phyloP scores from a whole-genome alignment of 768 basidiomycete species.

The Candolleomyces efflorescens region DNA sequence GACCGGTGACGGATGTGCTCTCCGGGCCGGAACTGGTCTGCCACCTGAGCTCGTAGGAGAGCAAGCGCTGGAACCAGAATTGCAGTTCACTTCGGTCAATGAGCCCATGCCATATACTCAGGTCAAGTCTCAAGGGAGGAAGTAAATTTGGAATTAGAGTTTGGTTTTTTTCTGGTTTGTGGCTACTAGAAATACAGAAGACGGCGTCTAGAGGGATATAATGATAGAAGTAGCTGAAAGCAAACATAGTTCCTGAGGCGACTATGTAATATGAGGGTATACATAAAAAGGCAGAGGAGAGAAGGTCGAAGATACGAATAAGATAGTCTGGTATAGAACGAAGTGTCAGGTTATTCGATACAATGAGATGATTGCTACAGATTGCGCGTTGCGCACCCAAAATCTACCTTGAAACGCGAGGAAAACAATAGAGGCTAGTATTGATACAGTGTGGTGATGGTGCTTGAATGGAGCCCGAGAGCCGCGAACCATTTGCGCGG shows the following conservation, averaged over 20 bases:
- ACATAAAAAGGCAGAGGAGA: not conserved
- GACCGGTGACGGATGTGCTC: no score
- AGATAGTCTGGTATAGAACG: not conserved
- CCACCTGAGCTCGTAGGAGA: no score
- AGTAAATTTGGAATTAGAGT: no score
- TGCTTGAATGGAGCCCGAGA: not conserved
- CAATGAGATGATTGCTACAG: not conserved
- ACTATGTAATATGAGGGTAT: not conserved
- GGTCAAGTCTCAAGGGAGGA: no score
- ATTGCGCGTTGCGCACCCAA: not conserved
- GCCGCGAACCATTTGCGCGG: slow-evolving; percentile 1
- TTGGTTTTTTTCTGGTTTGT: no score
- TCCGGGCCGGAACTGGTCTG: no score
- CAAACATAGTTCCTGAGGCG: not conserved
- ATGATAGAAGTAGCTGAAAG: not conserved
- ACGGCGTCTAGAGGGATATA: not conserved
- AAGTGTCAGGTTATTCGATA: not conserved
- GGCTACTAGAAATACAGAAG: slow-evolving; percentile 15
- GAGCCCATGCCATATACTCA: no score
- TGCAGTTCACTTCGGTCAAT: no score
- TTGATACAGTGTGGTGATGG: not conserved
- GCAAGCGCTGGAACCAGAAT: no score
- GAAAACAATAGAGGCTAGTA: not conserved
- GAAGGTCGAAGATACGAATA: not conserved
- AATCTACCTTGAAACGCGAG: not conserved